Base-by-base conservation (phyloP, 352 stramenopile species). In the Phytophthora chlamydospora region DNA sequence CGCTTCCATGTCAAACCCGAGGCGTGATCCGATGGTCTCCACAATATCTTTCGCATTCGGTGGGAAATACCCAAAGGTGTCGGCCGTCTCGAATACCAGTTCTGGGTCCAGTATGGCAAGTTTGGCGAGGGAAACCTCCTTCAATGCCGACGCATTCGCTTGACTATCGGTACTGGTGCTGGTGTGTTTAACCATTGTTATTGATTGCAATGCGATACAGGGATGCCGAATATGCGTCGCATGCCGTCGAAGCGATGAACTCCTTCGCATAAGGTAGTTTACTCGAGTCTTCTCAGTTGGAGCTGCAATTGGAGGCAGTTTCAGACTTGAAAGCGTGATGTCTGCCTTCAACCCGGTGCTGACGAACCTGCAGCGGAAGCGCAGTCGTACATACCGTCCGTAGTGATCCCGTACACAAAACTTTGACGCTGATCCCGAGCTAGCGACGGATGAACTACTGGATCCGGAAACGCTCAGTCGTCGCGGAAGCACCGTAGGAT, bases 11-110 rank as follows among this genome's bases (percentile, higher is more conserved):
- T 98, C 74, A 44, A 89, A 96, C 14, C 69, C 73, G 6, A 98
- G 76, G 2, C 66, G 63, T 0, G 57, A 57, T 0, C 85, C 91
- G 4, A 98, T 68, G 10, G 42, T 55, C 44, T 94, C 78, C 0
- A 98, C 95, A 6, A 81, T 54, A 0, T 66, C 58, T 0, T 47
- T 13, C 17, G 68, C 35, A 67, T 97, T 97, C 8, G 80, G 78
- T 2, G 90, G 88, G 19, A 95, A 73, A 16, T 97, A 78, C 5
- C 81, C 89, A 29, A 97, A 68, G 14, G 93, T 96, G 51, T 97
- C 93, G 3, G 86, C 91, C n/a, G 83, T 93, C 14, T 80, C 61
- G 58, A 92, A 98, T 6, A 59, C 77, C 17, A 89, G 44, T 2
- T 79, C 72, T 3, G 78, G 67, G 9, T 80, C 62, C 17, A 77